A percentile compares a stretch with the other conserved stretches of the same genome.
Conservation (phyloP, 2,329 filamentous ascomycete genomes). For the Trichoderma gracile region DNA sequence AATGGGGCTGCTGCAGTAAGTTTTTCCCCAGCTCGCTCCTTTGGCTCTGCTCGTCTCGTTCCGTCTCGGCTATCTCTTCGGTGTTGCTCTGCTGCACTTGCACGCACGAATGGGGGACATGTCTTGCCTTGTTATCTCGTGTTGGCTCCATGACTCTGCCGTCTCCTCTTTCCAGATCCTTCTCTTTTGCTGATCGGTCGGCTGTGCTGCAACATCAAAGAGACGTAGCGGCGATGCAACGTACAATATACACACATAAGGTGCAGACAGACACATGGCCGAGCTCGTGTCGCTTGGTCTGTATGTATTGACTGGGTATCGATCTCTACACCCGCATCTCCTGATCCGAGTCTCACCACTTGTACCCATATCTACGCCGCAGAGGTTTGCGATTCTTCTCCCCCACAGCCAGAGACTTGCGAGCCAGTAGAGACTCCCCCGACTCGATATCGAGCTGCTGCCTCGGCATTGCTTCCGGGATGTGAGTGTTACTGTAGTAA, state of each 20-base stretch:
- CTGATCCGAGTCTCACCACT: background rate
- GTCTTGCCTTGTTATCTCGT: background rate
- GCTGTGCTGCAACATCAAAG: background rate
- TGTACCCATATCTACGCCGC: too few relatives aligned
- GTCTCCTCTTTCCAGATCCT: background rate
- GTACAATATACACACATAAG: background rate
- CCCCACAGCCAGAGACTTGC: too few relatives aligned
- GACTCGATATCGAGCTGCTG: too few relatives aligned
- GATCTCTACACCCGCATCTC: background rate
- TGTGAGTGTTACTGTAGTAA: too few relatives aligned
- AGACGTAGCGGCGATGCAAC: background rate
- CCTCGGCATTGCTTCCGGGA: too few relatives aligned
- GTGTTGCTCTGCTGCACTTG: background rate
- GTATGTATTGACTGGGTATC: background rate
- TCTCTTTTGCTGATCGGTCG: background rate
- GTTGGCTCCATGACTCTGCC: background rate
- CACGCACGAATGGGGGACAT: too few relatives aligned
- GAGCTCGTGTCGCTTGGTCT: background rate
- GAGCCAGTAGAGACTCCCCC: too few relatives aligned
- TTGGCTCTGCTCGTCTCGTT: background rate
- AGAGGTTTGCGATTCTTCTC: too few relatives aligned
- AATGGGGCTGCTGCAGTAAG: background rate
- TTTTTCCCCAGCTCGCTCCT: background rate
- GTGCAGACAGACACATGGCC: background rate
- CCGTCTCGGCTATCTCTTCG: background rate